Base-by-base conservation (phyloP, 176 grass and related monocot species). In the Pharus latifolius region DNA sequence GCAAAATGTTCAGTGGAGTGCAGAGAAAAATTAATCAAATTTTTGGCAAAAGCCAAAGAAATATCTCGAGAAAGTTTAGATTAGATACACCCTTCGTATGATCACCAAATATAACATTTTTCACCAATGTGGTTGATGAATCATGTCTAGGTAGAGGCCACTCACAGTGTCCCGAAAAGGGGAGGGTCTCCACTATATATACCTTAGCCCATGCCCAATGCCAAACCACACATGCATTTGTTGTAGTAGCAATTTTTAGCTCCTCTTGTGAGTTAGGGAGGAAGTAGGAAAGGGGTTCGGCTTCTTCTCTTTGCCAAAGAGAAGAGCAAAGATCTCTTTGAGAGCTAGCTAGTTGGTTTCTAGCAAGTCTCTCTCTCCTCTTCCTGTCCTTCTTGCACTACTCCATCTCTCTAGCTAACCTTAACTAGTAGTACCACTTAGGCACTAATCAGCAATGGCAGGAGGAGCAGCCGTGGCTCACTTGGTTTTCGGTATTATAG, bases 181-280 rank as follows among this genome's bases (percentile, higher is more conserved):
- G 57, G 12, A 27, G n/a, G 43, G 7, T 6, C 67, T 7, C 23
- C 49, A 14, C 77, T 86, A 86, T 86, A 86, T 63, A 85, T 64
- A 27, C 42, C 48, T 1, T 13, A 23, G 2, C 3, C 65, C 23
- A 23, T 18, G 14, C 48, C 57, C 49, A 47, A 40, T 10, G 18
- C 49, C 72, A 76, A 52, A 76, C 18, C 83, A 86, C 83, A 64
- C 77, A 81, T 38, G 49, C 70, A 68, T 12, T 54, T 42, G 37
- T 20, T 61, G 59, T 13, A 51, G 59, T 17, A 69, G 72, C 71
- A 49, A 20, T 20, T 33, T 16, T 34, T 18, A 44, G 24, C 25
- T 52, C 17, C 70, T 69, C 76, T 80, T 28, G 78, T 65, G 78
- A 56, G 65, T 30, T 41, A 18, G 11, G 68, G 49, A 27, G 49